Evolutionary conservation across 2,329 filamentous ascomycete genomes (phyloP), one percentile per base, ranked within the genome.

Genomic region (Colletotrichum musicola): DNA sequence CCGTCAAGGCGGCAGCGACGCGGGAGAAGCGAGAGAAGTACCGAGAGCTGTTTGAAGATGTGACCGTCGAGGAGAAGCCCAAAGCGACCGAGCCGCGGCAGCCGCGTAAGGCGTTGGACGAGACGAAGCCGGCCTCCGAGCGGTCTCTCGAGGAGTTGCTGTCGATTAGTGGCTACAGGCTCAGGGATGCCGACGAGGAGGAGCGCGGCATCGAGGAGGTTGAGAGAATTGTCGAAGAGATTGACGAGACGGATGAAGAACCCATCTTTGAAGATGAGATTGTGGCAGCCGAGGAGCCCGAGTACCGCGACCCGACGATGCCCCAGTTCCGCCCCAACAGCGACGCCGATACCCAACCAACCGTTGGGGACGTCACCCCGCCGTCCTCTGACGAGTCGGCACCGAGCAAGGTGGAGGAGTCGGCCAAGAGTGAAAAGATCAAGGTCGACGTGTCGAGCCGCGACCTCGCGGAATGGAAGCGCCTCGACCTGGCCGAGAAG

Each of bases 261-360:
- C 49, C 44, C 6, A 62, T 69, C 10, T 65, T 72, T 40, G 73
- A 76, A 14, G 68, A 72, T 30, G 73, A 71, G 6, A 66, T 64
- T 18, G 47, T 51, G 3, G n/a, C 44, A 7, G 27, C 60, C 18
- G 73, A 73, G 38, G 25, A 69, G 10, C 44, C 70, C 2, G 73
- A 73, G 40, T 76, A 81, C 47, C 80, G 81, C 7, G 91, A 93
- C 72, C 88, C 88, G 7, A 92, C 90, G 0, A 82, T 92, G 77
- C 90, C 90, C 9, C 90, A 93, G 73, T 92, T 92, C 74, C 85
- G 88, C 6, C 90, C 90, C n/a, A 87, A 91, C 71, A 82, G 78
- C 38, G 69, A 74, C 1, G 72, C 73, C 22, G 64, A 70, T 6
- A 63, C 70, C 72, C 74, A 16, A 71, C 69, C n/a, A 59, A 69